These are phyloP conservation scores for Microstegium vimineum DNA, from an alignment of 176 grass and related monocot species.

Conservation along the genomic window DNA sequence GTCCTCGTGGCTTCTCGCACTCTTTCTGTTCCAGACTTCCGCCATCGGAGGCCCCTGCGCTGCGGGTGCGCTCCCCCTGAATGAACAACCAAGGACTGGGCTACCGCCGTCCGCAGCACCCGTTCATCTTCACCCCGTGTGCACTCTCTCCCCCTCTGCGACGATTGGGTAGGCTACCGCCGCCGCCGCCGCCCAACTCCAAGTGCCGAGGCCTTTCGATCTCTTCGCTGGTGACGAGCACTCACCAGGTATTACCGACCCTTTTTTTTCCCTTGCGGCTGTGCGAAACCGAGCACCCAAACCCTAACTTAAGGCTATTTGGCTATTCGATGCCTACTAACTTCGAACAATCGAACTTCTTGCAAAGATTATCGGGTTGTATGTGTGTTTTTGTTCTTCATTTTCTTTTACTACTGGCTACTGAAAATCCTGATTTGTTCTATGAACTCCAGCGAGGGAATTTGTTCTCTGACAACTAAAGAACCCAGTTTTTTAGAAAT, in stretches of 20 bases:
- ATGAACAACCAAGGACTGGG: background rate
- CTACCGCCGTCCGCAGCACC: background rate
- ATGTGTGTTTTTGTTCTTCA: background rate
- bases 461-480: background rate
- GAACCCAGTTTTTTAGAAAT: background rate
- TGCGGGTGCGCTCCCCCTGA: background rate
- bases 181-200: background rate
- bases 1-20: background rate
- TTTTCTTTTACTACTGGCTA: background rate
- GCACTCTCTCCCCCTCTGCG: background rate
- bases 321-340: background rate
- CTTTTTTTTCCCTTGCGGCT: background rate
- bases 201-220: background rate
- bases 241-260: background rate
- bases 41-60: background rate
- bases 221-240: background rate
- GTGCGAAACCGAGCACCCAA: background rate
- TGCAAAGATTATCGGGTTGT: background rate
- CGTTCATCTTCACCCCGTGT: background rate
- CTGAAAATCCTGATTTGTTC: background rate
- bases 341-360: background rate
- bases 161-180: background rate
- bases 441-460: background rate
- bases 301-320: background rate
- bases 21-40: background rate